A percentile compares a stretch with the other conserved stretches of the same genome.
Conservation (phyloP, 257 asterid species). For the Lantana camara region DNA sequence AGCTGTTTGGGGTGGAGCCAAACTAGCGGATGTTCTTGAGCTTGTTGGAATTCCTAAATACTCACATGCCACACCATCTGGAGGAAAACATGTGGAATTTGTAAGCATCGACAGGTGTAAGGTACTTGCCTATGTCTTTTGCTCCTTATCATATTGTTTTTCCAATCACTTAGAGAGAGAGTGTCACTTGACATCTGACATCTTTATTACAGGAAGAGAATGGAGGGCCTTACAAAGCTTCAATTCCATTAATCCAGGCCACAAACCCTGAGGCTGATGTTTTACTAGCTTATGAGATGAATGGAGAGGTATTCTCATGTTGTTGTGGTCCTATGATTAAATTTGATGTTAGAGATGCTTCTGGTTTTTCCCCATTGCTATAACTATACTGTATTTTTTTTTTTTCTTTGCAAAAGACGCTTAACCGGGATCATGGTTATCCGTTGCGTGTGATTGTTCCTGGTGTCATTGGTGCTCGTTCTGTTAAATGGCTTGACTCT, state of each 20-base stretch:
- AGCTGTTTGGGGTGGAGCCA: conserved; percentile 98
- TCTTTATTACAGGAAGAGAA: conserved; percentile 73
- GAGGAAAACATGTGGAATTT: conserved; percentile 91
- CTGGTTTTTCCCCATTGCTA: background rate
- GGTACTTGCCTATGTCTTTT: conserved; percentile 45
- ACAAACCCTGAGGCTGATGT: conserved; percentile 94
- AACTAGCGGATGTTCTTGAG: conserved; percentile 88
- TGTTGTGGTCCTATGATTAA: conserved; percentile 6
- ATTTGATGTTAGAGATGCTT: background rate
- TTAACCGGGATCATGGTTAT: conserved; percentile 97
- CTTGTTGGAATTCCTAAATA: conserved; percentile 75
- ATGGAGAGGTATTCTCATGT: conserved; percentile 72
- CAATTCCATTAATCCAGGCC: conserved; percentile 87
- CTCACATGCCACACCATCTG: conserved; percentile 56
- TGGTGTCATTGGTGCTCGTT: conserved; percentile 99
- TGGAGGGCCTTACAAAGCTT: conserved; percentile 98
- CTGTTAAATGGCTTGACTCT: conserved; percentile 96
- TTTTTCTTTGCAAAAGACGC: conserved; percentile 56
- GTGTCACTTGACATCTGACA: conserved; percentile 21
- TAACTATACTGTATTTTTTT: conserved; percentile 7
- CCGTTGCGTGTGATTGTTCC: conserved; percentile 97
- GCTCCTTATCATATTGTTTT: conserved; percentile 14
- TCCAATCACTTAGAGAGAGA: conserved; percentile 11
- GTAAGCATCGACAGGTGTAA: conserved; percentile 98
- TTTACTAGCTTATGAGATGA: conserved; percentile 96